Conservation (phyloP, 495 filamentous ascomycete genomes). For the Trichoderma parareesei region DNA sequence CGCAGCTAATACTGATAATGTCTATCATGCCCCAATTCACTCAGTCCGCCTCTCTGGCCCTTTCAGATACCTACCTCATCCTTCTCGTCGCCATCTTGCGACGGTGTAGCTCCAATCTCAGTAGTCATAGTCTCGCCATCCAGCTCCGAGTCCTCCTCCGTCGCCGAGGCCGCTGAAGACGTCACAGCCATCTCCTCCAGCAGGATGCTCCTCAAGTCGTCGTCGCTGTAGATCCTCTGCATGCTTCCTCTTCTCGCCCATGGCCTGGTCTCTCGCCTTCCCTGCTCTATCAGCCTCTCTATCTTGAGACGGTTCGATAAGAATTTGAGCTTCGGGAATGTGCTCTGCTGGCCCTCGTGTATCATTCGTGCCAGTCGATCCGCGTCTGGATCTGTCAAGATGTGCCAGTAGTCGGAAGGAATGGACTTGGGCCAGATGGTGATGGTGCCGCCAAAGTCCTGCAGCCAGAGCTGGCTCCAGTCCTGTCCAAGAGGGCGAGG, state of each 20-base stretch:
- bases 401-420: conserved; percentile 70
- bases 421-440: conserved; percentile 86
- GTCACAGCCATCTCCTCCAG: conserved; percentile 13
- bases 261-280: conserved; percentile 48
- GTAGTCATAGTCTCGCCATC: neutral
- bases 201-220: conserved; percentile 29
- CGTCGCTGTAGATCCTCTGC: conserved; percentile 38
- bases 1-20: no score
- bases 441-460: conserved; percentile 87
- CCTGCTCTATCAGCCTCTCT: conserved; percentile 70
- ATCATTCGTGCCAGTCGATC: conserved; percentile 79
- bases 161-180: neutral
- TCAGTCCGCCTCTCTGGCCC: neutral
- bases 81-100: neutral
- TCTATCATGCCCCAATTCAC: neutral
- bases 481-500: conserved; percentile 90
- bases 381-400: conserved; percentile 72
- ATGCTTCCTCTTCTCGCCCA: conserved; percentile 30
- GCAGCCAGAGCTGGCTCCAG: conserved; percentile 92
- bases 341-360: conserved; percentile 72
- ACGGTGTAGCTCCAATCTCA: neutral
- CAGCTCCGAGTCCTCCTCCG: conserved; percentile 5
- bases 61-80: neutral
- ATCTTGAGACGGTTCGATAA: conserved; percentile 77
- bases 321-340: conserved; percentile 87